phyloP scores from a whole-genome alignment of 176 grass and related monocot species.

The Triticum dicoccoides region DNA sequence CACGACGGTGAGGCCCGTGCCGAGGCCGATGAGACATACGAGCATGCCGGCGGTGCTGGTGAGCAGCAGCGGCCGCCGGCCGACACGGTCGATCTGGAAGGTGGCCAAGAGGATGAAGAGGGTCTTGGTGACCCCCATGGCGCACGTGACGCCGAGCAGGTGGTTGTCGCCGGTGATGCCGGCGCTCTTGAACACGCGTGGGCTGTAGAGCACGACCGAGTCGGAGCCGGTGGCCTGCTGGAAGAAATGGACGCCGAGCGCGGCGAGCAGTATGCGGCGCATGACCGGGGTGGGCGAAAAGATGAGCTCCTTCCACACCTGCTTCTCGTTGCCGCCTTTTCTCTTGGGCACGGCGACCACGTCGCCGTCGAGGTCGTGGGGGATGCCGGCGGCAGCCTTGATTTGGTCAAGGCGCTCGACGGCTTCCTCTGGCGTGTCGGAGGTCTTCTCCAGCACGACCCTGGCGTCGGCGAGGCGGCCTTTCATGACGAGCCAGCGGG shows the following conservation, averaged over 20 bases:
- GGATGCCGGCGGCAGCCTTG: no score
- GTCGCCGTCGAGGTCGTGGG: no score
- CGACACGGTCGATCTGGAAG: constrained; percentile 55
- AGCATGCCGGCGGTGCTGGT: constrained; percentile 40
- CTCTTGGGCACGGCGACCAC: no score
- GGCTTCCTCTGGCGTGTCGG: no score
- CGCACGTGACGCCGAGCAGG: constrained; percentile 58
- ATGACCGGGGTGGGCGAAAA: no score
- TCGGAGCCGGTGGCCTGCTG: constrained; percentile 61
- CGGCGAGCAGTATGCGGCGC: no score
- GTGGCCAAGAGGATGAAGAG: constrained; percentile 61
- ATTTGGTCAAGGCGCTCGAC: no score
- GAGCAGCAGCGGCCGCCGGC: constrained; percentile 56
- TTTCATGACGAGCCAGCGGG: no score
- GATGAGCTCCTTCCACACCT: no score
- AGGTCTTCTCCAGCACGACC: no score
- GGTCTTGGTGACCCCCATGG: constrained; percentile 67
- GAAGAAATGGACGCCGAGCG: constrained; percentile 55
- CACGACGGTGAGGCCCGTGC: constrained; percentile 43
- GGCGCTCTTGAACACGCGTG: constrained; percentile 52
- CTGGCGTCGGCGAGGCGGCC: no score
- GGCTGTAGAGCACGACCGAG: constrained; percentile 74
- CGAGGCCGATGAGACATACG: constrained; percentile 45
- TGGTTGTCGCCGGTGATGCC: constrained; percentile 42
- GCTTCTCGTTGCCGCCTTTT: no score